Percentiles rank a stretch among this genome's conserved stretches.
Evolutionary conservation across 2,329 filamentous ascomycete species (phyloP).

Genomic region (Tolypocladium cylindrosporum): DNA sequence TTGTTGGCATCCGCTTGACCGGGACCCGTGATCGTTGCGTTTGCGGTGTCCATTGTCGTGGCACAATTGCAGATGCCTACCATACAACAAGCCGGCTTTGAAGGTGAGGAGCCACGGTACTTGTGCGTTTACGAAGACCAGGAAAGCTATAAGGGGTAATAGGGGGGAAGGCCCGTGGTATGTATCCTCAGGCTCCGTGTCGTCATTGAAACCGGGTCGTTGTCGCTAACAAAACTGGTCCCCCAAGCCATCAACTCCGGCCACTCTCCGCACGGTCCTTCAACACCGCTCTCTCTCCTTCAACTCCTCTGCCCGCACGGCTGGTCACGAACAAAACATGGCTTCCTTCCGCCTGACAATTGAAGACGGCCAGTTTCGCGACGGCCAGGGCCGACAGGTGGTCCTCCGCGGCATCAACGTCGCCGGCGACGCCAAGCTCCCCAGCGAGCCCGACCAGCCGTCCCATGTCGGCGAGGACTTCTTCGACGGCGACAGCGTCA

Average conservation of each 20-base stretch:
- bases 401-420: slow-evolving; percentile 90
- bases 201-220: not conserved
- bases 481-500: slow-evolving; percentile 87
- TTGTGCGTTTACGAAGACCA: not conserved
- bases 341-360: slow-evolving; percentile 67
- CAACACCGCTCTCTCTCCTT: not conserved
- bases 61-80: not conserved
- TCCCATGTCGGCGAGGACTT: slow-evolving; percentile 72
- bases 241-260: not conserved
- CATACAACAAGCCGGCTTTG: not conserved
- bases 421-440: slow-evolving; percentile 82
- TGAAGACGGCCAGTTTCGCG: slow-evolving; percentile 77
- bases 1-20: not conserved
- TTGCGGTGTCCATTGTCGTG: not conserved
- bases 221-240: not conserved
- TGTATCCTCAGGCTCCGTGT: not conserved
- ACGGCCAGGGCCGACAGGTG: slow-evolving; percentile 72
- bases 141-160: too few species aligned
- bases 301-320: not conserved
- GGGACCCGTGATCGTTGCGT: not conserved
- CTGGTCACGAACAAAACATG: slow-evolving; percentile 40
- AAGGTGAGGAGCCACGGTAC: not conserved
- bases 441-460: slow-evolving; percentile 68
- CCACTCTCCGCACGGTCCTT: not conserved
- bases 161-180: not conserved